Conservation (phyloP, 164 flowering plant species). For the Stephania japonica region DNA sequence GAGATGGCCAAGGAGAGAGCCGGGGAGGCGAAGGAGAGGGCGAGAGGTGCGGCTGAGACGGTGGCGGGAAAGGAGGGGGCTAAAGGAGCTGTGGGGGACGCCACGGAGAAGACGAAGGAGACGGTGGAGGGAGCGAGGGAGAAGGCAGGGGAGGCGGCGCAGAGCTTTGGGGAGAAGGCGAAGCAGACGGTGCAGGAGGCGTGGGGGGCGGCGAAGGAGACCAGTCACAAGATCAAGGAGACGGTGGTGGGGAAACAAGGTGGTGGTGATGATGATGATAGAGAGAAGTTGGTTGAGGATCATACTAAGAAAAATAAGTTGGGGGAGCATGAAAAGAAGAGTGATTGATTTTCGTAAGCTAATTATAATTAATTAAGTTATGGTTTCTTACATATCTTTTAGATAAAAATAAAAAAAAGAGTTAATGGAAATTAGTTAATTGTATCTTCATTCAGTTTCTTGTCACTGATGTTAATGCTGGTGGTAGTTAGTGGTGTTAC, state of each 20-base stretch:
- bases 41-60: slow-evolving; percentile 14
- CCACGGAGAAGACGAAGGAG: slow-evolving; percentile 7
- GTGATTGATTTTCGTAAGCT: too few relatives aligned
- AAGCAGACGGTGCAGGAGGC: slow-evolving; percentile 42
- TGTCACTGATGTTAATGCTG: too few relatives aligned
- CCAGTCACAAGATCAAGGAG: slow-evolving; percentile 50
- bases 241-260: slow-evolving; percentile 39
- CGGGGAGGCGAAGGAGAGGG: slow-evolving; percentile 4
- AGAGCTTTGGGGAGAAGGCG: slow-evolving; percentile 33
- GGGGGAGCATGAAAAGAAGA: too few relatives aligned
- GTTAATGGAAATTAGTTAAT: too few relatives aligned
- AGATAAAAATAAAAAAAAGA: too few relatives aligned
- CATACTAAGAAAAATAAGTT: background rate
- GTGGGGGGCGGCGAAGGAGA: slow-evolving; percentile 48
- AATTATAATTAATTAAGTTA: too few relatives aligned
- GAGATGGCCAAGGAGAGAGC: background rate
- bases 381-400: too few relatives aligned
- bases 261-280: slow-evolving; percentile 2
- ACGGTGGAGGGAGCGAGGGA: background rate
- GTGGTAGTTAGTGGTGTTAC: too few relatives aligned
- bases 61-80: slow-evolving; percentile 3
- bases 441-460: too few relatives aligned
- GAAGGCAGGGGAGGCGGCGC: slow-evolving; percentile 11
- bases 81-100: too few relatives aligned
- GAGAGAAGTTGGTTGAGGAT: background rate